Conservation (phyloP, 2,329 filamentous ascomycete genomes). For the Colletotrichum orchidophilum region DNA sequence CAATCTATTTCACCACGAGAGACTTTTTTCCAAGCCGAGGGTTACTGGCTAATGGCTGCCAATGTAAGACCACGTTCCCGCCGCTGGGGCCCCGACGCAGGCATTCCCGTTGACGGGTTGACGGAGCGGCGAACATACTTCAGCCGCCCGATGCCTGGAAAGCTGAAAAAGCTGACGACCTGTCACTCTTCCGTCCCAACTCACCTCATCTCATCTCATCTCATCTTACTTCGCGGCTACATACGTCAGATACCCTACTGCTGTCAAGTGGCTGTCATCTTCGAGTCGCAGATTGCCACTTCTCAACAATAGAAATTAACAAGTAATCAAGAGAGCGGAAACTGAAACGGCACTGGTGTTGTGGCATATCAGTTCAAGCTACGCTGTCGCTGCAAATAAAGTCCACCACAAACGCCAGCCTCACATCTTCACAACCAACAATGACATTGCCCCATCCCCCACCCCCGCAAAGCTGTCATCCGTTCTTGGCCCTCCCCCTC, state of each 20-base stretch:
- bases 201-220: not conserved
- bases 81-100: not conserved
- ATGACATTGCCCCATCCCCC: not conserved
- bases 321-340: not conserved
- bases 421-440: not conserved
- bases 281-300: not conserved
- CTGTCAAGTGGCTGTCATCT: not conserved
- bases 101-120: not conserved
- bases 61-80: not conserved
- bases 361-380: not conserved
- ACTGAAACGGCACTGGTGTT: not conserved
- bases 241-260: not conserved
- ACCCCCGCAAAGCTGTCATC: not conserved
- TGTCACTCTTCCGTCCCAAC: not conserved
- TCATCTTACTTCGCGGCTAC: not conserved
- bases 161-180: not conserved
- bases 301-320: not conserved
- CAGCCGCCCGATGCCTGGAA: not conserved
- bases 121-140: not conserved
- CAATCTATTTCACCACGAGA: not conserved
- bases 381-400: not conserved
- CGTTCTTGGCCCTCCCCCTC: slow-evolving; percentile 22
- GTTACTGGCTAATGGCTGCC: not conserved
- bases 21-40: not conserved
- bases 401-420: not conserved